phyloP scores from a whole-genome alignment of 2,329 filamentous ascomycete genomes.

The Diaporthe citri region DNA sequence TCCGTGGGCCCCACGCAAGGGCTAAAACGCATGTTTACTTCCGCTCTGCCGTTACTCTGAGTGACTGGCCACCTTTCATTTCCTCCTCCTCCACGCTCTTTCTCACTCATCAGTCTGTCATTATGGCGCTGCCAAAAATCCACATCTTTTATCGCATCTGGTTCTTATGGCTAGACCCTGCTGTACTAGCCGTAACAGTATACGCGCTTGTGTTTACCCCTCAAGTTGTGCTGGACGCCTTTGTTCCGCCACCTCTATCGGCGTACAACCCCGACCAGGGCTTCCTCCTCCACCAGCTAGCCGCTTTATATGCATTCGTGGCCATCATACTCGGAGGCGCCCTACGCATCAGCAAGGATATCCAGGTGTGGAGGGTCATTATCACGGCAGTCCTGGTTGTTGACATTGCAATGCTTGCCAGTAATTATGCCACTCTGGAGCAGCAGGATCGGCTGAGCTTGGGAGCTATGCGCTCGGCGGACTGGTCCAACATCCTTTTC shows the following conservation, averaged over 20 bases:
- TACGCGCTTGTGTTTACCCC: constrained; percentile 40
- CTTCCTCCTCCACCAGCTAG: constrained; percentile 45
- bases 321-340: constrained; percentile 38
- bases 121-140: constrained; percentile 33
- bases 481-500: constrained; percentile 42
- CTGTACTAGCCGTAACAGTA: constrained; percentile 40
- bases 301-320: constrained; percentile 42
- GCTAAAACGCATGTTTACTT: neutral
- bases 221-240: constrained; percentile 41
- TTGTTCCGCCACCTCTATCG: constrained; percentile 41
- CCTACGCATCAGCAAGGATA: constrained; percentile 40
- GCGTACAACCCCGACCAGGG: constrained; percentile 42
- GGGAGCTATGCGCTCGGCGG: constrained; percentile 36
- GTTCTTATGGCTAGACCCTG: constrained; percentile 44
- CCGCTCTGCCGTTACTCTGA: neutral
- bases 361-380: constrained; percentile 44
- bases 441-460: constrained; percentile 40
- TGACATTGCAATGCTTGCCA: constrained; percentile 42
- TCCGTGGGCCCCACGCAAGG: no score
- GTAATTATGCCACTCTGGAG: constrained; percentile 41
- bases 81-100: neutral
- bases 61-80: neutral
- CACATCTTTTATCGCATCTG: constrained; percentile 44
- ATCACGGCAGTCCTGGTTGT: constrained; percentile 40
- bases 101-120: neutral